phyloP scores from a whole-genome alignment of 306 rosid genomes.

The Acacia confusa region DNA sequence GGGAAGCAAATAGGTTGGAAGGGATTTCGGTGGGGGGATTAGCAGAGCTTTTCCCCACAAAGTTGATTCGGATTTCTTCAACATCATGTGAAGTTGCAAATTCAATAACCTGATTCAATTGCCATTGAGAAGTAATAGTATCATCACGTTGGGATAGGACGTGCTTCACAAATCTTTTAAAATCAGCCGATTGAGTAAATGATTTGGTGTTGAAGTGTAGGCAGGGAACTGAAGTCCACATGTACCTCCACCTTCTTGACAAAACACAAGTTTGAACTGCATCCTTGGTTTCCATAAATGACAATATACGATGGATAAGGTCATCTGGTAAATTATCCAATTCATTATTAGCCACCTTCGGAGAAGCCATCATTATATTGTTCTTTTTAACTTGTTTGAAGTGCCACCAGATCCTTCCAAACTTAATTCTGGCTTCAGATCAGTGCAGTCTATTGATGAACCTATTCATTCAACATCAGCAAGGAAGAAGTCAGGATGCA shows the following conservation, averaged over 20 bases:
- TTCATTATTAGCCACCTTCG: constrained; percentile 22
- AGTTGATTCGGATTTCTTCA: constrained; percentile 45
- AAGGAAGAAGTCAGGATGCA: neutral
- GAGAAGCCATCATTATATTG: constrained; percentile 11
- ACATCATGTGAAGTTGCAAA: constrained; percentile 36
- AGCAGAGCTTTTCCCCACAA: constrained; percentile 26
- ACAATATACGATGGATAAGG: constrained; percentile 42
- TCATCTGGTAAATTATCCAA: constrained; percentile 38
- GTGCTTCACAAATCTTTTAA: constrained; percentile 43
- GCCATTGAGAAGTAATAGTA: constrained; percentile 23
- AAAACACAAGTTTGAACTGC: constrained; percentile 34
- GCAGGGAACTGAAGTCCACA: constrained; percentile 43
- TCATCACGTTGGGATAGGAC: constrained; percentile 38
- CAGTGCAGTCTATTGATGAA: constrained; percentile 10
- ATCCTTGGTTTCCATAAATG: constrained; percentile 49
- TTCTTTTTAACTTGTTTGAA: constrained; percentile 28
- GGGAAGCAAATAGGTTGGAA: constrained; percentile 31
- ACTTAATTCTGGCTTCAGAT: constrained; percentile 11
- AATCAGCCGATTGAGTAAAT: constrained; percentile 38
- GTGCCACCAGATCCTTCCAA: constrained; percentile 25
- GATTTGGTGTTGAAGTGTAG: constrained; percentile 45
- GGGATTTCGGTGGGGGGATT: constrained; percentile 47
- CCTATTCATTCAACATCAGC: constrained; percentile 16
- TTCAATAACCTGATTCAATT: constrained; percentile 45
- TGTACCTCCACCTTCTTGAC: constrained; percentile 31